Evolutionary conservation across 2,329 filamentous ascomycete genomes (phyloP), one percentile per base, ranked within the genome.

Genomic region (Sclerotinia spermophila): DNA sequence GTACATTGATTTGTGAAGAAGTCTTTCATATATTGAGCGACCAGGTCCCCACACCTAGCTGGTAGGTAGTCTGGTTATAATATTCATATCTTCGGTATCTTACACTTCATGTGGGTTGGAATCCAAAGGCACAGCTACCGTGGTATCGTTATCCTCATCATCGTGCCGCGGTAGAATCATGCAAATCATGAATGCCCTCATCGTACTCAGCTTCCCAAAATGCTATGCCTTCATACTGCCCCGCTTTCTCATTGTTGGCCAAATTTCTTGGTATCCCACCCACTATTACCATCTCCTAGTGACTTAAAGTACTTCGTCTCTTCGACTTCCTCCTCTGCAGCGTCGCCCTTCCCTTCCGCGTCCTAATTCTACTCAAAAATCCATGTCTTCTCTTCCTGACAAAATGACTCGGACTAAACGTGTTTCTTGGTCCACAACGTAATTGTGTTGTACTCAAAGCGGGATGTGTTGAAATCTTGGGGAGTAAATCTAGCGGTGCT

Each of bases 351-450:
- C 79, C 79, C 62, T 79, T 80, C 71, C 78, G 75, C 58, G 77
- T 80, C 72, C 71, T 75, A 45, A 79, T 60, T 24, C 79, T 69
- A 55, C 75, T 77, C 74, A 80, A 77, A 71, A 80, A 80, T 11
- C 79, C 79, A 77, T 80, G 79, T 70, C 79, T 74, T 59, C 79
- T 70, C 77, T 80, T 80, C 71, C 79, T 73, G 27, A 80, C 78
- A 73, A 80, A 80, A 76, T 80, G 79, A 72, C 77, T 79, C 11
- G 79, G 78, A 68, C 72, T 76, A 60, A 79, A 79, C 15, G 79
- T 80, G 71, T 79, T 74, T 71, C 79, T 70, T 2, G 78, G 79
- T 56, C 77, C 79, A 68, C 77, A 79, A 6, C 79, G 74, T 38
- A 80, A 67, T 69, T 79, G 78, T 35, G 70, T 79, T 11, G 73